A percentile compares a stretch with the other conserved stretches of the same genome.
phyloP scores from a whole-genome alignment of 1,284 basidiomycete species.

The Calocybe gambosa region DNA sequence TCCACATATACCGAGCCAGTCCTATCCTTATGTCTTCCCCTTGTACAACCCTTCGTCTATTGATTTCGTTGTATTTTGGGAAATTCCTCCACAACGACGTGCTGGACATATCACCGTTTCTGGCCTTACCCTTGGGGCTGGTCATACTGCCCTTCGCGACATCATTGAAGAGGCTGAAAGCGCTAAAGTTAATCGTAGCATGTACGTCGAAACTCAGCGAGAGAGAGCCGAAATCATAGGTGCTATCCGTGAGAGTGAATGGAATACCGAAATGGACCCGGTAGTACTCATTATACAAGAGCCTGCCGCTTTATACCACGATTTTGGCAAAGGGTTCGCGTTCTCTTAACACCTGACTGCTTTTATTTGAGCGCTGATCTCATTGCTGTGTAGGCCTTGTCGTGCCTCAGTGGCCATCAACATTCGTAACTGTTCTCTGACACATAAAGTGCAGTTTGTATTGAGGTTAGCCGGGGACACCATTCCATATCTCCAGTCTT shows the following conservation, averaged over 20 bases:
- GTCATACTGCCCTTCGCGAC: conserved; percentile 54
- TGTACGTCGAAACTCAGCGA: conserved; percentile 85
- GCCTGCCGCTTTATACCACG: conserved; percentile 41
- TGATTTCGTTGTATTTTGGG: conserved; percentile 74
- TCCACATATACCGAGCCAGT: conserved; percentile 53
- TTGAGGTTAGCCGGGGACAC: conserved; percentile 38
- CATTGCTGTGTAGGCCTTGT: conserved; percentile 41
- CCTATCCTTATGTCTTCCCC: conserved; percentile 65
- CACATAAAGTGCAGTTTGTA: conserved; percentile 46
- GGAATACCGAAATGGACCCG: conserved; percentile 79
- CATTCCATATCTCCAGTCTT: conserved; percentile 20
- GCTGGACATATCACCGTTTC: conserved; percentile 57
- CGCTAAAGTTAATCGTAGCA: conserved; percentile 68
- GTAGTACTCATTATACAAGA: conserved; percentile 44
- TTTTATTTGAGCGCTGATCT: conserved; percentile 1
- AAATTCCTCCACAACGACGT: conserved; percentile 49
- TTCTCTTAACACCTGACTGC: background rate
- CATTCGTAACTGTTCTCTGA: conserved; percentile 66
- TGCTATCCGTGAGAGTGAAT: conserved; percentile 62
- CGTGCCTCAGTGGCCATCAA: conserved; percentile 48
- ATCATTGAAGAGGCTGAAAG: conserved; percentile 52
- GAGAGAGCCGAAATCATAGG: conserved; percentile 64
- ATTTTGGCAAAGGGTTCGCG: conserved; percentile 64
- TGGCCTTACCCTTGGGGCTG: conserved; percentile 60
- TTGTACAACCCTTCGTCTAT: conserved; percentile 69